A percentile compares a stretch with the other conserved stretches of the same genome.
Conservation (phyloP, 306 rosid species). For the Sechiopsis laciniata region DNA sequence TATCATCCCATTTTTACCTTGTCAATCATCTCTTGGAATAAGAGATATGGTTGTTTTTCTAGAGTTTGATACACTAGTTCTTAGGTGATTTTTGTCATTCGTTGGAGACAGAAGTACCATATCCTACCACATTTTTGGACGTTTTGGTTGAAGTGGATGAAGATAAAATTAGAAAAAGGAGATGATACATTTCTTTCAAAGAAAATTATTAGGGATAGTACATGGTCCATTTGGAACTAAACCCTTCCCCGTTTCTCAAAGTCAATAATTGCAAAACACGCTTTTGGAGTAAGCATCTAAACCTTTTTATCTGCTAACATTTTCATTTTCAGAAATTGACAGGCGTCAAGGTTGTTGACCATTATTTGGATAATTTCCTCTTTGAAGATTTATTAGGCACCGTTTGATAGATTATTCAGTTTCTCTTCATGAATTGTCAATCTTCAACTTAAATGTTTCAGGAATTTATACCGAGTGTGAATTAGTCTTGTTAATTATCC, state of each 20-base stretch:
- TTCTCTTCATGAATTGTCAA: not conserved
- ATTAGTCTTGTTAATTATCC: no score
- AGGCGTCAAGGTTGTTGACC: not conserved
- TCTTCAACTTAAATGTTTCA: not conserved
- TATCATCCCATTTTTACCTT: not conserved
- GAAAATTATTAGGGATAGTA: not conserved
- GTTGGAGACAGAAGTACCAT: not conserved
- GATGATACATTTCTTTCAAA: not conserved
- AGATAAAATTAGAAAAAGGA: constrained; percentile 1
- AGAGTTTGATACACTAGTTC: not conserved
- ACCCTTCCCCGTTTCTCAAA: not conserved
- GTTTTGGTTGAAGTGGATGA: not conserved
- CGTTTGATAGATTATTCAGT: not conserved
- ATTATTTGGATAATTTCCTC: not conserved
- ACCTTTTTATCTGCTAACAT: not conserved
- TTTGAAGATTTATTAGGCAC: not conserved
- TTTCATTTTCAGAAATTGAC: not conserved
- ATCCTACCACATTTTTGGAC: not conserved
- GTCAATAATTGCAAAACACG: not conserved
- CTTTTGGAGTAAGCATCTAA: not conserved
- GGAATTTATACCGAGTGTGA: not conserved
- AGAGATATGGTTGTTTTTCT: not conserved
- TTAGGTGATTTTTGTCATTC: not conserved
- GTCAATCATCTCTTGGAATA: not conserved
- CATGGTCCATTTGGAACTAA: not conserved